These are phyloP conservation scores for Phytophthora podocarpi DNA, from an alignment of 352 stramenopile genomes.

Conservation along the genomic window DNA sequence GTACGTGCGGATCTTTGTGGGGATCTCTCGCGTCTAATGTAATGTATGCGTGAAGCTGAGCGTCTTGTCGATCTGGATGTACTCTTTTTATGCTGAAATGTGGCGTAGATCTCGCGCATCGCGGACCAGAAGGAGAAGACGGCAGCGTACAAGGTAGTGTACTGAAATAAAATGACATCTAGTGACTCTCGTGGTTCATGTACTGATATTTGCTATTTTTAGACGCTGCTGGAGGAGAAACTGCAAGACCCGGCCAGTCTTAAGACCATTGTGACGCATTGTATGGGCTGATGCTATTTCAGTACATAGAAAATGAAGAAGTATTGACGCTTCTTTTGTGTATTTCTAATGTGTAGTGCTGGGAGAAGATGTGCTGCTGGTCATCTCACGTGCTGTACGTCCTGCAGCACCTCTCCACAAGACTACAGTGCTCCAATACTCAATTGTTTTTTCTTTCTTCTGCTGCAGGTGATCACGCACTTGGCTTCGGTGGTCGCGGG, in stretches of 20 bases:
- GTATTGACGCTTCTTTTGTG: too few relatives aligned
- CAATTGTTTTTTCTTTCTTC: background rate
- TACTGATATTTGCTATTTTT: constrained; percentile 2
- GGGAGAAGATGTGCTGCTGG: constrained; percentile 77
- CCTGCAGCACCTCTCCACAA: background rate
- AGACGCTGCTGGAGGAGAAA: constrained; percentile 59
- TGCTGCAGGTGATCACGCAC: constrained; percentile 67
- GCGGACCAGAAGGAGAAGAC: constrained; percentile 84
- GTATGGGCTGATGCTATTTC: constrained; percentile 32
- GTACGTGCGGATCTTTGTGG: constrained; percentile 35
- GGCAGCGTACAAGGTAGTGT: constrained; percentile 67
- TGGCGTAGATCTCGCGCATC: constrained; percentile 61
- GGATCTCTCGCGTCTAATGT: background rate
- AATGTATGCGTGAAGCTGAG: background rate
- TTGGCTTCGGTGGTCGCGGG: constrained; percentile 55
- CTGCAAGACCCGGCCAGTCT: constrained; percentile 49
- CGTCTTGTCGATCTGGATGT: background rate
- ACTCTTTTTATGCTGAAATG: background rate
- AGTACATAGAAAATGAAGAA: too few relatives aligned
- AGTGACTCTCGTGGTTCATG: too few relatives aligned
- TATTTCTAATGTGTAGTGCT: constrained; percentile 49
- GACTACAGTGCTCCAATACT: background rate
- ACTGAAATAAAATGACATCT: background rate
- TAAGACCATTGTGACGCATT: constrained; percentile 69
- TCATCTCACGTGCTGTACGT: constrained; percentile 74